Evolutionary conservation across 352 stramenopile genomes (phyloP).

Genomic region (Saprolegnia parasitica): DNA sequence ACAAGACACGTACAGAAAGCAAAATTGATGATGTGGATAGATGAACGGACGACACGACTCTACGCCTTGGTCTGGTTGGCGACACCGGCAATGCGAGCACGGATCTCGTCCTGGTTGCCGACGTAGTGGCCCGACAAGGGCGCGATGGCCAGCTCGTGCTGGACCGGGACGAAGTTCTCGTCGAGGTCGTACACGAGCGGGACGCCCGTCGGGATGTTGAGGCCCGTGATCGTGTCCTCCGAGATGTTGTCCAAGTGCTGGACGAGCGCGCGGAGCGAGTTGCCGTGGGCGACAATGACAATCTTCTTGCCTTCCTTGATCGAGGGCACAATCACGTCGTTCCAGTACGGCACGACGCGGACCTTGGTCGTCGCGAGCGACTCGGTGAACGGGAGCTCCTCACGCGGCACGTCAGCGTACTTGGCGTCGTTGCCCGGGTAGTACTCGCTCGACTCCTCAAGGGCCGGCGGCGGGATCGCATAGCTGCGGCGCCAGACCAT

Average conservation of each 20-base stretch:
- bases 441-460: conserved; percentile 83
- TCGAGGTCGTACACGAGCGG: conserved; percentile 97
- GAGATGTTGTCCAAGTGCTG: conserved; percentile 98
- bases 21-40: background rate
- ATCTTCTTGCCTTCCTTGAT: conserved; percentile 95
- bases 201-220: conserved; percentile 96
- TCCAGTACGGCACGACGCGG: conserved; percentile 95
- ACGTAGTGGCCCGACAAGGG: conserved; percentile 76
- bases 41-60: conserved; percentile 27
- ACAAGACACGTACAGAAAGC: no score
- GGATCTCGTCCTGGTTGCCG: conserved; percentile 97
- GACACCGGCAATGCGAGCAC: conserved; percentile 93
- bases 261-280: conserved; percentile 96
- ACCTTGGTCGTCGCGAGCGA: conserved; percentile 91
- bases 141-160: conserved; percentile 88
- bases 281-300: conserved; percentile 97
- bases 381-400: conserved; percentile 91
- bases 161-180: conserved; percentile 95
- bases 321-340: conserved; percentile 91
- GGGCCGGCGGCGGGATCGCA: conserved; percentile 92
- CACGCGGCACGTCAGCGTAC: conserved; percentile 86
- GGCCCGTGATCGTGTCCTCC: conserved; percentile 93
- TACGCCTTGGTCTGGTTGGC: conserved; percentile 94
- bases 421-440: conserved; percentile 90
- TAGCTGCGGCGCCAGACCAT: conserved; percentile 97